Evolutionary conservation across 768 basidiomycete genomes (phyloP).

Genomic region (Leucosporidium creatinivorum): DNA sequence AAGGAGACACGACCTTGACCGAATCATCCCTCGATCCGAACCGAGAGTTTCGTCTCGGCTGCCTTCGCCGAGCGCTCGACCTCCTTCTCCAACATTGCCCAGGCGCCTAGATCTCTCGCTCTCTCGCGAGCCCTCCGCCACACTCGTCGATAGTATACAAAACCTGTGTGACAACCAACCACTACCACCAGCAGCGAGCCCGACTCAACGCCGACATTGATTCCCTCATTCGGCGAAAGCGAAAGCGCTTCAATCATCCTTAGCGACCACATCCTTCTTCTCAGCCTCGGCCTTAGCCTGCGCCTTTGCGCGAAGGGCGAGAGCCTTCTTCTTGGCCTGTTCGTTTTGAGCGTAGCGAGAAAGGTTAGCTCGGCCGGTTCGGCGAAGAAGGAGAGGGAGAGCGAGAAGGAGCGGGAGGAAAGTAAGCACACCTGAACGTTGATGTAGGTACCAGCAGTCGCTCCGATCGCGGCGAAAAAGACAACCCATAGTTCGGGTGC

Average conservation of each 20-base stretch:
- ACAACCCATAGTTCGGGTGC: conserved; percentile 64
- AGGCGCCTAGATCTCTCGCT: neutral
- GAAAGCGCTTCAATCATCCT: neutral
- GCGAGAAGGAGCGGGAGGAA: neutral
- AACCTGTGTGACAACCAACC: too few species aligned
- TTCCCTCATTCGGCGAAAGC: too few species aligned
- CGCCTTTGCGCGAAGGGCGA: conserved; percentile 39
- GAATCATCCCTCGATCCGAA: too few species aligned
- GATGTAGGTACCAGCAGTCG: conserved; percentile 44
- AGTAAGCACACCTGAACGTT: conserved; percentile 57
- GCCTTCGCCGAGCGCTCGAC: too few species aligned
- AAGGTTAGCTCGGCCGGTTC: too few species aligned
- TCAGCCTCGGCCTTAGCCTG: conserved; percentile 26
- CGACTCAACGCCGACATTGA: too few species aligned
- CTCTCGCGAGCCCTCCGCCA: neutral
- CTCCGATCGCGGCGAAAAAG: conserved; percentile 57
- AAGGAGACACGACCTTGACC: too few species aligned
- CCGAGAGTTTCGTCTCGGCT: too few species aligned
- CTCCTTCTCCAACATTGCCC: neutral
- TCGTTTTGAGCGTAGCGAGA: neutral
- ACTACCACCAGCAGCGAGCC: too few species aligned
- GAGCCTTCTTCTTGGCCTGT: conserved; percentile 56
- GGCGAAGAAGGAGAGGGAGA: conserved; percentile 1
- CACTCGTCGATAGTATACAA: neutral
- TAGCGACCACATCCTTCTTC: conserved; percentile 12